Conservation (phyloP, 108 stramenopile species). For the Cyclotella sp. region DNA sequence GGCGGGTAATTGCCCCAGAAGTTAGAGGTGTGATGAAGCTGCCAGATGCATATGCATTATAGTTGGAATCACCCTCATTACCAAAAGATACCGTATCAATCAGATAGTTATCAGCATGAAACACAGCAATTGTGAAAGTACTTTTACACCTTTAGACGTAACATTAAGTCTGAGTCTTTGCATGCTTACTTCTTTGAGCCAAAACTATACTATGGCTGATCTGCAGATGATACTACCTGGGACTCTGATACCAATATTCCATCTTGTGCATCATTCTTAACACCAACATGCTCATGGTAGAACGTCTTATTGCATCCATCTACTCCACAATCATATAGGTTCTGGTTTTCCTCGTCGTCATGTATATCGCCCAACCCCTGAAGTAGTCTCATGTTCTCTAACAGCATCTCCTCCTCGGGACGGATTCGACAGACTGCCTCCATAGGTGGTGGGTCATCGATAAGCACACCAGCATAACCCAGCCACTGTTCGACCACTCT, state of each 20-base stretch:
- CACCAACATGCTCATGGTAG: conserved; percentile 81
- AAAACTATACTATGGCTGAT: background rate
- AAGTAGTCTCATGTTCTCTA: conserved; percentile 60
- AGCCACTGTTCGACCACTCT: conserved; percentile 71
- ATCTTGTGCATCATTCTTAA: conserved; percentile 66
- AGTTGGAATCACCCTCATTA: too few relatives aligned
- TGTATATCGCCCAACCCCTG: conserved; percentile 16
- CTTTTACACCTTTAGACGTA: background rate
- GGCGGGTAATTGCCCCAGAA: conserved; percentile 32
- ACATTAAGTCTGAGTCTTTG: background rate
- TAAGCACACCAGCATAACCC: conserved; percentile 67
- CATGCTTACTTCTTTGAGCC: background rate
- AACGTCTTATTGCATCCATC: conserved; percentile 74
- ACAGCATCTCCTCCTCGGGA: conserved; percentile 74
- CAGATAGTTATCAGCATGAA: too few relatives aligned
- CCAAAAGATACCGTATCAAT: too few relatives aligned
- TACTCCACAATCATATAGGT: conserved; percentile 77
- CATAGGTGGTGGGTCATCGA: conserved; percentile 49
- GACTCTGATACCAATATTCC: conserved; percentile 74
- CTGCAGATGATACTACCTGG: conserved; percentile 25
- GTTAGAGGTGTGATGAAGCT: conserved; percentile 22
- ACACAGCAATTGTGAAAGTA: background rate
- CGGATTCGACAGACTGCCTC: conserved; percentile 74
- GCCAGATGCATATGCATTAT: background rate
- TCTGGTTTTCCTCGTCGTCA: conserved; percentile 24